Evolutionary conservation across 1,139 yeast genomes (phyloP).

Genomic region (Diutina siamensis): DNA sequence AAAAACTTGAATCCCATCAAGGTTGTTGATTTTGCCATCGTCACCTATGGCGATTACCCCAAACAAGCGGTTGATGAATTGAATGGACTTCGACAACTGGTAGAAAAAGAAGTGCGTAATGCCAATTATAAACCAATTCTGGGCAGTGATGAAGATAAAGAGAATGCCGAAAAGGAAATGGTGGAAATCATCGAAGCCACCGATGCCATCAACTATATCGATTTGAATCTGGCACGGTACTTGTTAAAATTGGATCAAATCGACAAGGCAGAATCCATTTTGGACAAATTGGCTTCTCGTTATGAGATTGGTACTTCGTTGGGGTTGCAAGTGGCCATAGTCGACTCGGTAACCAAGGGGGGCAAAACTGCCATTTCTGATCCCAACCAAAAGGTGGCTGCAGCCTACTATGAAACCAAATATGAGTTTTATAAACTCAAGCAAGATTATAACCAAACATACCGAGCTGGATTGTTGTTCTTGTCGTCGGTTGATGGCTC

Average conservation of each 20-base stretch:
- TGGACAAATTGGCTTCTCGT: conserved; percentile 48
- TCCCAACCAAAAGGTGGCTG: conserved; percentile 14
- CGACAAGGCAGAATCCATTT: conserved; percentile 53
- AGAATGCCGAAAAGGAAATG: conserved; percentile 16
- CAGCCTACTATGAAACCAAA: conserved; percentile 73
- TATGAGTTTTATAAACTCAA: conserved; percentile 67
- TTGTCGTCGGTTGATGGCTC: conserved; percentile 35
- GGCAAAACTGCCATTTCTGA: conserved; percentile 1
- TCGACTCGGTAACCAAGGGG: not conserved
- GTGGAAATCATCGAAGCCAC: conserved; percentile 20
- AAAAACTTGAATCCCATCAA: conserved; percentile 70
- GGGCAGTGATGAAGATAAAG: conserved; percentile 18
- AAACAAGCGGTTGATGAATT: conserved; percentile 49
- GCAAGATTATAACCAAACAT: conserved; percentile 71
- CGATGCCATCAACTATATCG: conserved; percentile 45
- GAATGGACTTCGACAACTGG: conserved; percentile 19
- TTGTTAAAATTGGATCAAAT: conserved; percentile 47
- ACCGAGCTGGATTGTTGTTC: conserved; percentile 46
- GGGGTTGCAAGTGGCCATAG: not conserved
- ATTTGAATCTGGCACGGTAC: conserved; percentile 69
- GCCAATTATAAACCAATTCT: conserved; percentile 12
- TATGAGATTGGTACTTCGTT: conserved; percentile 16
- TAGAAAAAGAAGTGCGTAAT: conserved; percentile 33
- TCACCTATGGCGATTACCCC: conserved; percentile 29
- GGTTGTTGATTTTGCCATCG: conserved; percentile 63